Conservation (phyloP, 371 early-diverging fungal species). For the Apophysomyces variabilis region DNA sequence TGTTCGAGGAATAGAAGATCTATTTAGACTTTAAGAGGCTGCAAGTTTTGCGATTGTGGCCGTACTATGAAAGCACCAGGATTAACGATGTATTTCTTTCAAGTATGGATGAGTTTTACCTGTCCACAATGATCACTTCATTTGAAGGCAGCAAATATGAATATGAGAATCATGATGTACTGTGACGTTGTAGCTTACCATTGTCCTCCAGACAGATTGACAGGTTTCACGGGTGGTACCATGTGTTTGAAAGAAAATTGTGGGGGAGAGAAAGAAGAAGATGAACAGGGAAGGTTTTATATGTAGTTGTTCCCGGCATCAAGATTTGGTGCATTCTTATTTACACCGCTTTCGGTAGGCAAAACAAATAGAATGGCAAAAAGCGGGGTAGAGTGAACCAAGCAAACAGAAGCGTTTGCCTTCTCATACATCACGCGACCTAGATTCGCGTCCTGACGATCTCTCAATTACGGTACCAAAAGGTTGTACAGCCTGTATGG, state of each 20-base stretch:
- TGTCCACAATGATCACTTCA: constrained; percentile 17
- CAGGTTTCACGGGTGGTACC: constrained; percentile 13
- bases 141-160: neutral
- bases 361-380: constrained; percentile 8
- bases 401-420: neutral
- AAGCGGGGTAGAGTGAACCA: constrained; percentile 4
- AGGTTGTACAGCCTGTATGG: neutral
- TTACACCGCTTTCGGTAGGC: constrained; percentile 8
- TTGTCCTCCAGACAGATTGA: constrained; percentile 22
- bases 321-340: neutral
- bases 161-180: neutral
- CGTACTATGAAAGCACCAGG: constrained; percentile 7
- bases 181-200: constrained; percentile 10
- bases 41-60: constrained; percentile 15
- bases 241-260: constrained; percentile 2
- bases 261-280: neutral
- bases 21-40: constrained; percentile 7
- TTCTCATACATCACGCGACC: constrained; percentile 6
- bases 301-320: constrained; percentile 6
- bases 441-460: constrained; percentile 2
- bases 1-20: neutral
- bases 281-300: neutral
- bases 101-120: neutral
- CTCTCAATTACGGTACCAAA: neutral
- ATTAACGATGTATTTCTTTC: neutral